A percentile compares a stretch with the other conserved stretches of the same genome.
phyloP scores from a whole-genome alignment of 2,329 filamentous ascomycete species.

The Parastagonospora avenae region DNA sequence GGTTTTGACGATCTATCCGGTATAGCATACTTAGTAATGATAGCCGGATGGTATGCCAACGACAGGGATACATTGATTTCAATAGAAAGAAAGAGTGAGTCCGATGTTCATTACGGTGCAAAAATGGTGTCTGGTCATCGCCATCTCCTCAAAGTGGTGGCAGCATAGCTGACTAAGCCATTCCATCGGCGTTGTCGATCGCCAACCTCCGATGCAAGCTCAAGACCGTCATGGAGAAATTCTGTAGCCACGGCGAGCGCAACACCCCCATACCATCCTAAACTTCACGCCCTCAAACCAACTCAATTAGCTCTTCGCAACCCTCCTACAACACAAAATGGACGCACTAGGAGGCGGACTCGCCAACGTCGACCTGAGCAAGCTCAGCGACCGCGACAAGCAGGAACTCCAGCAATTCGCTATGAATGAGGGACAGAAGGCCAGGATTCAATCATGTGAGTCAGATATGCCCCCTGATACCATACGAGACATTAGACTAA shows the following conservation, averaged over 20 bases:
- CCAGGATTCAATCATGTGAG: slow-evolving; percentile 63
- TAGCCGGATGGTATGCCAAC: too few relatives aligned
- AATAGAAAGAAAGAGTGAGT: too few relatives aligned
- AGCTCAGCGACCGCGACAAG: slow-evolving; percentile 82
- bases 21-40: too few relatives aligned
- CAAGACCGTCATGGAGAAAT: slow-evolving; percentile 8
- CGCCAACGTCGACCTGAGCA: slow-evolving; percentile 67
- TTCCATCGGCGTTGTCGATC: slow-evolving; percentile 1
- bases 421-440: slow-evolving; percentile 82
- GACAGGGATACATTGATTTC: too few relatives aligned
- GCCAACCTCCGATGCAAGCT: slow-evolving; percentile 7
- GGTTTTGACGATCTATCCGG: too few relatives aligned
- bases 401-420: slow-evolving; percentile 86
- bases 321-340: slow-evolving; percentile 19
- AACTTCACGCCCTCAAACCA: not conserved
- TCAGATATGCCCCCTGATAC: slow-evolving; percentile 2
- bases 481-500: slow-evolving; percentile 38
- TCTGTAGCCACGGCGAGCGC: not conserved
- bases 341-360: slow-evolving; percentile 50
- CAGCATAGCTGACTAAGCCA: slow-evolving; percentile 8
- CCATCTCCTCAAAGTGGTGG: not conserved
- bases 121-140: not conserved
- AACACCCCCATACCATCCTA: not conserved
- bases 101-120: too few relatives aligned
- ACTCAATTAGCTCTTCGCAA: not conserved